Base-by-base conservation (phyloP, 495 filamentous ascomycete species). In the Platismatia glauca region DNA sequence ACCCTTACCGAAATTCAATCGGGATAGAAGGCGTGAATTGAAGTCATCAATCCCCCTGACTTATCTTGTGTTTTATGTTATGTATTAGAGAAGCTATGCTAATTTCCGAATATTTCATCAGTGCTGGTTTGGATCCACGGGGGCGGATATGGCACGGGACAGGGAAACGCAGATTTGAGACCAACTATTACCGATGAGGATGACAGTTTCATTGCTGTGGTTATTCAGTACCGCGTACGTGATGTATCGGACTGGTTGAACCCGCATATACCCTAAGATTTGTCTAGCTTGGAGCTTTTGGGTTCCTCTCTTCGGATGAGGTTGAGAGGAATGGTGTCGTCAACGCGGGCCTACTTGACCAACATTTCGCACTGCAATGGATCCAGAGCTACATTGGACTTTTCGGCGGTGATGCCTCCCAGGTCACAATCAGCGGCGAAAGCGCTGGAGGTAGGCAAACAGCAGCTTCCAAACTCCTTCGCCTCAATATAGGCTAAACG, bases 111-210 rank as follows among this genome's bases (percentile, higher is more conserved):
- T 11, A 48, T 12, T 27, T 7, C 8, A 27, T 24, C 22, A 0
- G 84, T 87, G 0, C 71, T 86, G 3, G 78, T 84, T 5, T 78
- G 77, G 31, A 86, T 85, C 64, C 84, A 84, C 65, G 84, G 84
- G 24, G 85, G 85, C 2, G 84, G 73, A 0, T 87, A 84, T 69
- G 70, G 69, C 16, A 6, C 7, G 7, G 65, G 65, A 1, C 57
- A 59, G 27, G 70, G 60, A 7, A 57, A 62, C 33, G 16, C 55
- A 11, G 67, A 69, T 57, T 7, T 72, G 33, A 55, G 37, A 12
- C 24, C 60, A 0, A 61, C 71, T 9, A 67, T 72, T 5, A 64
- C 61, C 7, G 55, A 52, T 8, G 64, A 69, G 33, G 52, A 60
- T 4, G 44, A 67, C 7, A 48, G 35, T 31, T 69, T 69, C 29